Evolutionary conservation across 495 filamentous ascomycete genomes (phyloP), one percentile per base, ranked within the genome.

Genomic region (Daldinia vernicosa): DNA sequence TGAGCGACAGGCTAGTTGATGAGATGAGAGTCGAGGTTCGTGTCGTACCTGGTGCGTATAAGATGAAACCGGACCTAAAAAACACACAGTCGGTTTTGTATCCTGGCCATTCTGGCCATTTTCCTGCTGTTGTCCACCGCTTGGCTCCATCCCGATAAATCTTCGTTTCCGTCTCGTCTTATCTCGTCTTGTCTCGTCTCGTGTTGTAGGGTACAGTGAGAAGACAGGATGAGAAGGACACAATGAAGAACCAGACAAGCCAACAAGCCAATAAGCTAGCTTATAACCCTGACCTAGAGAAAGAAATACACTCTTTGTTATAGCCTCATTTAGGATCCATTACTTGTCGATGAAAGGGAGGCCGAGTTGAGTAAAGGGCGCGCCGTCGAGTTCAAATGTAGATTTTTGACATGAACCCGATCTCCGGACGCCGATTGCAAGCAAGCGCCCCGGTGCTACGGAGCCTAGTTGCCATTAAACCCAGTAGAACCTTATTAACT

Each of bases 31-130:
- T 33, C 43, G 37, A 33, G 45, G 30, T 17, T 43, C 26, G 15
- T 30, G 35, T 30, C 39, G 47, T 85, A 96, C 94, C 88, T 98
- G 94, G 79, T 98, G 94, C 9, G 95, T 94, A 79, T 96, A 97
- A 9, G 93, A 95, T 4, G 91, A 87, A 17, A 83, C 70, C 11
- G 95, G 94, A 17, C 95, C 95, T n/a, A 98, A 80, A 76, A 91
- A 98, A 37, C 91, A 90, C 26, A 97, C 92, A 7, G 77, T 67
- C 9, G 76, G 79, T 56, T 78, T 78, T 40, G 54, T 63, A 43
- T 51, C 65, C 17, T 26, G 19, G 28, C 5, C 65, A 43, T 51
- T 62, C 17, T 26, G 19, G 28, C 5, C 56, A 22, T 28, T 50
- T 22, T 15, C 40, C 58, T 17, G 43, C 33, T 1, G 45, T 50